These are phyloP conservation scores for Fusarium ramigenum DNA, from an alignment of 2,329 filamentous ascomycete species.

Conservation along the genomic window DNA sequence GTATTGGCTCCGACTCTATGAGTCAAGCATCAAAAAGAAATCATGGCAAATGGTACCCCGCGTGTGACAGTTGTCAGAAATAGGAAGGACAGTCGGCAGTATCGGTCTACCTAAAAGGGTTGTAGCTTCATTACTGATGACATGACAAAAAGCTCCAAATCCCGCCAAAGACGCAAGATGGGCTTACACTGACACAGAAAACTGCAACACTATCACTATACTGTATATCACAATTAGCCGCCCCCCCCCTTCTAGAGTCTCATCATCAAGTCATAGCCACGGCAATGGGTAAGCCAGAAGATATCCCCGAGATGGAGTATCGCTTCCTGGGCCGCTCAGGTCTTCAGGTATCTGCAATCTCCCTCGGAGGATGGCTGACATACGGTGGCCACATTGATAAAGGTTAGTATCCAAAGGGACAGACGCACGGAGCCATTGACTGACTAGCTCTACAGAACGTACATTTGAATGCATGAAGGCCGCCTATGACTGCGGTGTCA, in stretches of 20 bases:
- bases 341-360: slow-evolving; percentile 78
- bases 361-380: slow-evolving; percentile 77
- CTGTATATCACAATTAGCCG: background rate
- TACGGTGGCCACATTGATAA: slow-evolving; percentile 77
- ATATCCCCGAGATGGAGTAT: slow-evolving; percentile 71
- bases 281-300: slow-evolving; percentile 54
- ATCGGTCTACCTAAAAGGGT: background rate
- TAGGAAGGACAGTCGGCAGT: background rate
- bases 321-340: slow-evolving; percentile 76
- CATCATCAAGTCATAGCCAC: background rate
- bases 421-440: background rate
- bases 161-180: background rate
- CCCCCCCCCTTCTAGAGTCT: background rate
- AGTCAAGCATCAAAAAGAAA: background rate
- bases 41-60: slow-evolving; percentile 3
- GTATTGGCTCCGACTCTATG: background rate
- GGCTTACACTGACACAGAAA: background rate
- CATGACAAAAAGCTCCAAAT: slow-evolving; percentile 9
- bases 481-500: slow-evolving; percentile 68
- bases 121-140: background rate
- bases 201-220: background rate
- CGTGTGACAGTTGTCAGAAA: background rate
- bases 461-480: slow-evolving; percentile 69
- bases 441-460: slow-evolving; percentile 45
- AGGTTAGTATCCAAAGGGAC: slow-evolving; percentile 53